Base-by-base conservation (phyloP, 495 filamentous ascomycete species). In the Hypoxylon fuscum region DNA sequence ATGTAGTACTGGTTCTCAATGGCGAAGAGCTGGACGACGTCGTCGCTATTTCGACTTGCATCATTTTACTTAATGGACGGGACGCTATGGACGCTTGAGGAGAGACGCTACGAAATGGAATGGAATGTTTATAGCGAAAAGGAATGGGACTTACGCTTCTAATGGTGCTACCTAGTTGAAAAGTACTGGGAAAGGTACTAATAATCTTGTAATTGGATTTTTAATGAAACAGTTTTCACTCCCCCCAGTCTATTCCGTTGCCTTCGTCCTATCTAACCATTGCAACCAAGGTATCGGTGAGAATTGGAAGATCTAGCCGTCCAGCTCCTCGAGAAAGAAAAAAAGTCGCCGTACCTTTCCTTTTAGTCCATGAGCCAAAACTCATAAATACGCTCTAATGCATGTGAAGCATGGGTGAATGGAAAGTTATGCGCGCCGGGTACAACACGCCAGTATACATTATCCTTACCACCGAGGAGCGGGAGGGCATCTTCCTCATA, bases 401-500 rank as follows among this genome's bases (percentile, higher is more conserved):
- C 71, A 32, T 79, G 71, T 7, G 59, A 42, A 3, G 62, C 46
- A 38, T 74, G 64, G 15, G 79, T 79, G 55, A 81, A 78, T 3
- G 81, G 81, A 40, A 85, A 85, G 22, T 82, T 82, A 61, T 85
- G 83, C 8, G 69, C 76, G 6, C 80, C 78, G 18, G 76, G 64
- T 5, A 86, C 70, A 8, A 77, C 54, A 15, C 64, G 71, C 74
- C 78, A 80, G 27, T 66, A 66, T 9, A 82, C 66, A 15, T 74
- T 72, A 1, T 76, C 73, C 27, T 51, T 37, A 37, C 81, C 70
- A 53, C 72, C 71, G 40, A 77, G 15, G 17, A 79, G 62, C 31
- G 74, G 75, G 18, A 77, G 66, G 17, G 73, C 75, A 40, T 77
- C 75, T 21, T 55, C 54, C 31, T 51, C 55, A 52, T 76, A 81